Evolutionary conservation across 1,139 yeast genomes (phyloP).

Genomic region (Lipomyces yarrowii): DNA sequence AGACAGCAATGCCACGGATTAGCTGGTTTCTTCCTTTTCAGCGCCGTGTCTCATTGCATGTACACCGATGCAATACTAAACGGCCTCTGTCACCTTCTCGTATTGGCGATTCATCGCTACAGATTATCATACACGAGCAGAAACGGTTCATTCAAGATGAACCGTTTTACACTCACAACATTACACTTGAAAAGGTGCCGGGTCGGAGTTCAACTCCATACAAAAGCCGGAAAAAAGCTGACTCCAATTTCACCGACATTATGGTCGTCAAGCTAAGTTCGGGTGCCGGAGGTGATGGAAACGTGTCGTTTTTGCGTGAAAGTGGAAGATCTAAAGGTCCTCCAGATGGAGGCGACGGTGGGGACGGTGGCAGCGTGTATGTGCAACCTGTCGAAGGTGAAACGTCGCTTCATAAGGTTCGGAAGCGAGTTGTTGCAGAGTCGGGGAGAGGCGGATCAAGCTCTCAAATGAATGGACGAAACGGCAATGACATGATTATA

Average conservation of each 20-base stretch:
- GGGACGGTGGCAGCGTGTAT: slow-evolving; percentile 85
- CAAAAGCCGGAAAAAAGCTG: slow-evolving; percentile 13
- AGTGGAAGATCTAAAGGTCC: slow-evolving; percentile 87
- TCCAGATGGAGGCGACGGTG: slow-evolving; percentile 99
- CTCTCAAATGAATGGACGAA: slow-evolving; percentile 79
- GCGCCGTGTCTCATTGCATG: not conserved
- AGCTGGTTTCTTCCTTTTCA: not conserved
- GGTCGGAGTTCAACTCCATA: slow-evolving; percentile 8
- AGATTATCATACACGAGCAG: not conserved
- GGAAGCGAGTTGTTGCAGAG: slow-evolving; percentile 67
- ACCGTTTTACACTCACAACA: slow-evolving; percentile 7
- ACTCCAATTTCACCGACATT: slow-evolving; percentile 27
- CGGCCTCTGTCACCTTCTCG: not conserved
- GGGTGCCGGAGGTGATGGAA: slow-evolving; percentile 90
- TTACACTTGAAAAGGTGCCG: slow-evolving; percentile 12
- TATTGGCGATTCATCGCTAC: not conserved
- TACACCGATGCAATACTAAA: not conserved
- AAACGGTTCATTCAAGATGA: slow-evolving; percentile 1
- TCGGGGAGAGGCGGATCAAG: slow-evolving; percentile 73
- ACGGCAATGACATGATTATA: slow-evolving; percentile 75
- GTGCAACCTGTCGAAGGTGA: slow-evolving; percentile 77
- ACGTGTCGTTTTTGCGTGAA: slow-evolving; percentile 81
- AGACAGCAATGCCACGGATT: not conserved
- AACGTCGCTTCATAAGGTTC: slow-evolving; percentile 65
- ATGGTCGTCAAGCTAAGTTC: slow-evolving; percentile 40